A percentile compares a stretch with the other conserved stretches of the same genome.
These are phyloP conservation scores for Cutaneotrichosporon daszewskae DNA, from an alignment of 1,284 basidiomycete species.

Conservation along the genomic window DNA sequence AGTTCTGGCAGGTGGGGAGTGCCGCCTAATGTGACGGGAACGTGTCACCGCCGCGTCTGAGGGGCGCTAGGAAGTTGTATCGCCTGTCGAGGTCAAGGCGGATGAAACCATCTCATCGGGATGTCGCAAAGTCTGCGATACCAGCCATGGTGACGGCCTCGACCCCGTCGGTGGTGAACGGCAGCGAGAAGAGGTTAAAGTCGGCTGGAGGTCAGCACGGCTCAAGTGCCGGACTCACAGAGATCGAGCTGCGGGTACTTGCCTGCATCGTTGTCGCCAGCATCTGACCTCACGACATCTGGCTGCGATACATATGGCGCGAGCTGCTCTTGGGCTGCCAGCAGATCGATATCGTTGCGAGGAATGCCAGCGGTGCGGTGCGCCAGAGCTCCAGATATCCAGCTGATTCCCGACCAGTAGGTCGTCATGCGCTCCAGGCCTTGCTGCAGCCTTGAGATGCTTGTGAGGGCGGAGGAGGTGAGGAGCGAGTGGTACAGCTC, in stretches of 20 bases:
- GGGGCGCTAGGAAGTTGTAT: neutral
- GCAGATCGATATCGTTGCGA: slow-evolving; percentile 23
- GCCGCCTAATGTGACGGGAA: no score
- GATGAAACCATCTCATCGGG: neutral
- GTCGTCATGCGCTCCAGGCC: slow-evolving; percentile 20
- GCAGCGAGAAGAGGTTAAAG: neutral
- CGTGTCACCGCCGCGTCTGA: no score
- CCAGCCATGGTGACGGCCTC: neutral
- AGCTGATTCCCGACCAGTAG: slow-evolving; percentile 26
- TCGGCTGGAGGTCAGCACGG: neutral
- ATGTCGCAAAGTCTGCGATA: neutral
- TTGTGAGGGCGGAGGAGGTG: slow-evolving; percentile 16
- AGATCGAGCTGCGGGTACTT: neutral
- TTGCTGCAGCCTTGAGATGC: slow-evolving; percentile 21
- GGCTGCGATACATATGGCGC: slow-evolving; percentile 1
- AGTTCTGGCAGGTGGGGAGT: no score
- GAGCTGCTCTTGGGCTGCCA: slow-evolving; percentile 19
- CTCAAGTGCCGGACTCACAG: neutral
- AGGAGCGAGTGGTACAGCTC: slow-evolving; percentile 20
- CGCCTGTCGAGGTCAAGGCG: neutral
- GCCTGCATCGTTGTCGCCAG: no score
- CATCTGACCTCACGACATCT: no score
- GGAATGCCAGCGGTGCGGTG: slow-evolving; percentile 22
- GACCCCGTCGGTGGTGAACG: neutral
- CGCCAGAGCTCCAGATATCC: slow-evolving; percentile 22